Conservation (phyloP, 192 early-diverging fungal genomes). For the Backusella liffmaniae region DNA sequence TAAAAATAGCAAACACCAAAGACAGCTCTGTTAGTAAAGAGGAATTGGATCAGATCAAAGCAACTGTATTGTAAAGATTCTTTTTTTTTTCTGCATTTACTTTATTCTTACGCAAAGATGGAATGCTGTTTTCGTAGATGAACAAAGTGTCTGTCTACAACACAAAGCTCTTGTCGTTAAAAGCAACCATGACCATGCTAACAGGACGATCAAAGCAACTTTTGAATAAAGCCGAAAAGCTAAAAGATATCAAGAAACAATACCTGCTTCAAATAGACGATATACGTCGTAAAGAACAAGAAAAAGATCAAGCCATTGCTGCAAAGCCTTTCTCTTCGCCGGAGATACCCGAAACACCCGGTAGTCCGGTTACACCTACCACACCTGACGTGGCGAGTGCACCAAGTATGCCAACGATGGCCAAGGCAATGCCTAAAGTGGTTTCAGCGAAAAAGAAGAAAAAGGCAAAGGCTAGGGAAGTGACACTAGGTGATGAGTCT, state of each 20-base stretch:
- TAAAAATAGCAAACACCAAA: neutral
- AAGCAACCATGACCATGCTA: conserved; percentile 23
- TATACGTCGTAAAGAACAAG: conserved; percentile 23
- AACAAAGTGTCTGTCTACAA: conserved; percentile 27
- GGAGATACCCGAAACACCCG: neutral
- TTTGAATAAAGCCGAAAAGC: conserved; percentile 12
- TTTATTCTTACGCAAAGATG: neutral
- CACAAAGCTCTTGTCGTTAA: conserved; percentile 22
- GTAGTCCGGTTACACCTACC: neutral
- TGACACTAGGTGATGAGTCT: neutral
- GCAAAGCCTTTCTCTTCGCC: neutral
- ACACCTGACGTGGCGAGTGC: neutral
- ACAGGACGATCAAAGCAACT: conserved; percentile 20
- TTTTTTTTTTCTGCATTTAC: neutral
- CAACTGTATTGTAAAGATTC: conserved; percentile 7
- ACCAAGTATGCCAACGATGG: neutral
- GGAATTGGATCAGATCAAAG: conserved; percentile 1
- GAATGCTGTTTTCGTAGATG: conserved; percentile 4
- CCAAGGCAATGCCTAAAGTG: neutral
- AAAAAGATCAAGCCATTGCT: conserved; percentile 19
- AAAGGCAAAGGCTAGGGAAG: conserved; percentile 6
- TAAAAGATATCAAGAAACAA: conserved; percentile 12
- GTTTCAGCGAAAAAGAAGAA: conserved; percentile 11
- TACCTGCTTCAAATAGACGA: conserved; percentile 19
- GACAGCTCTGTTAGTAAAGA: neutral